Conservation (phyloP, 345 rosid species). For the Salix viminalis region DNA sequence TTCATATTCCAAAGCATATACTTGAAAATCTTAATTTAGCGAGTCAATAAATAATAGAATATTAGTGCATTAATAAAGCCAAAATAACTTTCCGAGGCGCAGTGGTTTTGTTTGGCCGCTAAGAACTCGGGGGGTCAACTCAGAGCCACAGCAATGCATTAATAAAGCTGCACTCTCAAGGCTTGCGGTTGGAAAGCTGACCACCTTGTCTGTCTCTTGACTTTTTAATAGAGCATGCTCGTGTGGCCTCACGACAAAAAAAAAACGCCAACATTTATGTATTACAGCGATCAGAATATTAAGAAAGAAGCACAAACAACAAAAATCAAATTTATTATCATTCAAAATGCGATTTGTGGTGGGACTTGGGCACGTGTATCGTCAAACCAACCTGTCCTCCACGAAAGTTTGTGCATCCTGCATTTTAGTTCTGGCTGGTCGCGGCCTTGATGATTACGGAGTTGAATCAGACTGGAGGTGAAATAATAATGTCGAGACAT, state of each 20-base stretch:
- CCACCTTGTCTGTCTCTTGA: background rate
- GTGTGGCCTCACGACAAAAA: background rate
- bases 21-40: too few relatives aligned
- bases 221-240: background rate
- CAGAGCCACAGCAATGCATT: background rate
- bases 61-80: background rate
- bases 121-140: background rate
- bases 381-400: background rate
- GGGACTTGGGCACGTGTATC: background rate
- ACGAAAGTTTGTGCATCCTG: background rate
- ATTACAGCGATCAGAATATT: background rate
- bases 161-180: constrained; percentile 7
- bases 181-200: constrained; percentile 10
- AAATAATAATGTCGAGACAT: background rate
- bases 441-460: background rate
- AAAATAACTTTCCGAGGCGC: background rate
- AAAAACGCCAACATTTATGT: background rate
- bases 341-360: background rate
- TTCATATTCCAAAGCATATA: background rate
- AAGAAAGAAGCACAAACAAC: background rate
- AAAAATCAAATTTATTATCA: background rate
- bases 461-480: background rate
- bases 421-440: background rate
- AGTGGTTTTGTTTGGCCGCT: constrained; percentile 1
- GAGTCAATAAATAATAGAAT: background rate